phyloP scores from a whole-genome alignment of 768 basidiomycete species.

The Sarcodon sp. region DNA sequence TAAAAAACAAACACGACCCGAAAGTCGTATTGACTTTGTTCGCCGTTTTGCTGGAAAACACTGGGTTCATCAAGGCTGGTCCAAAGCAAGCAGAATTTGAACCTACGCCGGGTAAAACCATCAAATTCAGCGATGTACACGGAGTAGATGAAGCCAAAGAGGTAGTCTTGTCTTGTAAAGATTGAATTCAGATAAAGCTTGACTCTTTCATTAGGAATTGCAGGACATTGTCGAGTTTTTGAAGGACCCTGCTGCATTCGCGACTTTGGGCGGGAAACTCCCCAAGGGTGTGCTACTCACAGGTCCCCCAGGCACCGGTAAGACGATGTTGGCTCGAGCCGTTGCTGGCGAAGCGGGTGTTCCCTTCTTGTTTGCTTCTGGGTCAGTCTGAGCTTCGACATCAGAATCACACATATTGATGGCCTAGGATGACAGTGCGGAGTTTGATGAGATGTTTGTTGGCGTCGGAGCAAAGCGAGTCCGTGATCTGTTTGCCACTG shows the following conservation, averaged over 20 bases:
- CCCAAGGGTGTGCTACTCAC: conserved; percentile 89
- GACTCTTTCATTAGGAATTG: conserved; percentile 45
- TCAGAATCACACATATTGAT: neutral
- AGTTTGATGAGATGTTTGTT: conserved; percentile 98
- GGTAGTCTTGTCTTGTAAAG: conserved; percentile 25
- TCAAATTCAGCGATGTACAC: conserved; percentile 92
- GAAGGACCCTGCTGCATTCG: conserved; percentile 85
- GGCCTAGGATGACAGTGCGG: conserved; percentile 36
- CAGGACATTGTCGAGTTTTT: conserved; percentile 93
- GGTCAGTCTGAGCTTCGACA: conserved; percentile 27
- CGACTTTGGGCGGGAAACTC: conserved; percentile 84
- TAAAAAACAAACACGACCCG: neutral
- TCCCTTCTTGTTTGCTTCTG: conserved; percentile 94
- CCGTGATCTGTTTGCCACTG: conserved; percentile 87
- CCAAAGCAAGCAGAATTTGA: conserved; percentile 76
- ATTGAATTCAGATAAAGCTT: conserved; percentile 1
- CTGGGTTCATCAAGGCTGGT: conserved; percentile 84
- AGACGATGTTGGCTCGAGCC: conserved; percentile 95
- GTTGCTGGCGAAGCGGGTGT: conserved; percentile 98
- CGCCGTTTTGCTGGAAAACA: conserved; percentile 85
- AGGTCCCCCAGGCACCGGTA: conserved; percentile 92
- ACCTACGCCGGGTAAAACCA: conserved; percentile 63
- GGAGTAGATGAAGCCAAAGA: conserved; percentile 96
- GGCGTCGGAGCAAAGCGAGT: conserved; percentile 93
- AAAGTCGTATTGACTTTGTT: conserved; percentile 75